phyloP scores from a whole-genome alignment of 2,329 filamentous ascomycete genomes.

The Exophiala xenobiotica region DNA sequence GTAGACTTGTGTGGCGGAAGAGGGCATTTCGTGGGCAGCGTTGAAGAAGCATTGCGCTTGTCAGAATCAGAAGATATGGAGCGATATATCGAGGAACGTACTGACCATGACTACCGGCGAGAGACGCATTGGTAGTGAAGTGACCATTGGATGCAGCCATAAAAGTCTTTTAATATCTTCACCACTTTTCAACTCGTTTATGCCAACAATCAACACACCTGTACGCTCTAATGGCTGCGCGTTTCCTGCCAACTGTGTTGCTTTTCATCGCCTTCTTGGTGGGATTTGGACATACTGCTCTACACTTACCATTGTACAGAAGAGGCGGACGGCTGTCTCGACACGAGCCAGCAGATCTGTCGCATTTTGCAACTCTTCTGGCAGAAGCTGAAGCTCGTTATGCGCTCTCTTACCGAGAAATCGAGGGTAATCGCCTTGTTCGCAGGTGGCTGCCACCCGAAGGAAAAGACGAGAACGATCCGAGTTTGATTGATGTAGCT shows the following conservation, averaged over 20 bases:
- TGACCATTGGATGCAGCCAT: background rate
- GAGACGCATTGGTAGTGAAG: conserved; percentile 8
- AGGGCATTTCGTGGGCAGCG: conserved; percentile 74
- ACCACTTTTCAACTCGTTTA: background rate
- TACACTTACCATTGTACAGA: conserved; percentile 25
- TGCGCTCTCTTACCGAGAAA: conserved; percentile 31
- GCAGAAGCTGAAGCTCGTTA: conserved; percentile 31
- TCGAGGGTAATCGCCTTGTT: conserved; percentile 34
- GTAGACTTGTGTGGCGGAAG: conserved; percentile 77
- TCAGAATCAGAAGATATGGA: conserved; percentile 68
- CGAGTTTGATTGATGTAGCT: conserved; percentile 20
- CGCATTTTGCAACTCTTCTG: conserved; percentile 27
- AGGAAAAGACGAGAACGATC: conserved; percentile 25
- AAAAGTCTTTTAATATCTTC: background rate
- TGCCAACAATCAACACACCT: background rate
- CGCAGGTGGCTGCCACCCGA: conserved; percentile 29
- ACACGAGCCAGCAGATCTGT: conserved; percentile 29
- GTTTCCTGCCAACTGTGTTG: background rate
- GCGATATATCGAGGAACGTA: conserved; percentile 34
- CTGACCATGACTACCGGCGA: conserved; percentile 7
- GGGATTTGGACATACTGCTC: background rate
- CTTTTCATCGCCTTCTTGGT: conserved; percentile 1
- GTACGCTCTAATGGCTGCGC: background rate
- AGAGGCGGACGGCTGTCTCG: conserved; percentile 22
- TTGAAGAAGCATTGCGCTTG: conserved; percentile 78